Evolutionary conservation across 495 filamentous ascomycete species (phyloP).

Genomic region (Tuber microsphaerosporum): DNA sequence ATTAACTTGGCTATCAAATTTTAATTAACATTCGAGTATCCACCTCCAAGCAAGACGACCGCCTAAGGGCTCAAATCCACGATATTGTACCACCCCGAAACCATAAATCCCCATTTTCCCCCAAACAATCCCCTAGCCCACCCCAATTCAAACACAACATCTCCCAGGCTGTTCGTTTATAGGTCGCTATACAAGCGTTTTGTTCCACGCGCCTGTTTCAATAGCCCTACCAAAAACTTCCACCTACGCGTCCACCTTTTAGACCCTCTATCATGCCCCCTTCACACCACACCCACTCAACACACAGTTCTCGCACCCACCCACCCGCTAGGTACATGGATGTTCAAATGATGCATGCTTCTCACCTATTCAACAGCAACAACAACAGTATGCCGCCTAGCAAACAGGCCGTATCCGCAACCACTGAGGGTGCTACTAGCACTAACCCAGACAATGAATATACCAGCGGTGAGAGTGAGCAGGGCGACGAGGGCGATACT

Average conservation of each 20-base stretch:
- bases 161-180: not conserved
- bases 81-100: not conserved
- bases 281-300: slow-evolving; percentile 5
- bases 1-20: not conserved
- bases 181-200: not conserved
- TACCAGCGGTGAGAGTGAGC: slow-evolving; percentile 12
- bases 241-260: not conserved
- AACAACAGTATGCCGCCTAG: slow-evolving; percentile 16
- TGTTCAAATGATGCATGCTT: slow-evolving; percentile 31
- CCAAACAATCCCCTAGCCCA: not conserved
- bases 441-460: slow-evolving; percentile 7
- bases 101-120: not conserved
- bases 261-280: not conserved
- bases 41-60: not conserved
- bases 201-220: not conserved
- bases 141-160: not conserved
- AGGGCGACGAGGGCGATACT: slow-evolving; percentile 21
- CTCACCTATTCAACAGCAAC: slow-evolving; percentile 26
- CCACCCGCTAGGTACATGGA: slow-evolving; percentile 19
- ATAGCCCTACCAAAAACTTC: not conserved
- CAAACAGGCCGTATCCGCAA: slow-evolving; percentile 13
- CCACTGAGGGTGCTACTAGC: slow-evolving; percentile 14
- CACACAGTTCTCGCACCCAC: not conserved
- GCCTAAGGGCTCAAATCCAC: not conserved
- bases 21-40: not conserved